phyloP scores from a whole-genome alignment of 352 stramenopile genomes.

The Blastocystis sp. region DNA sequence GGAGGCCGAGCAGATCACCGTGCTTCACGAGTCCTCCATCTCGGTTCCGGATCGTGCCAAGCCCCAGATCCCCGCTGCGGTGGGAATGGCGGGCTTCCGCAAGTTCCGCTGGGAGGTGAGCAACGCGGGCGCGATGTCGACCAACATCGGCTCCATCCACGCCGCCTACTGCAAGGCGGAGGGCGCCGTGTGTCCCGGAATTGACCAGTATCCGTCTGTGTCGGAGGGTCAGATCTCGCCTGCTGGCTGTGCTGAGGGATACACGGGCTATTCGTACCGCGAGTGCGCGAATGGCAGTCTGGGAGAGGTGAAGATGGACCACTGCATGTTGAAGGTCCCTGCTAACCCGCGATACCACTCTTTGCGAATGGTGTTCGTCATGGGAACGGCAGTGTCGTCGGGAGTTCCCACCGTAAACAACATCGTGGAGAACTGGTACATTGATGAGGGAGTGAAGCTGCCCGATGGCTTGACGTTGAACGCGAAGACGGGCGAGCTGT shows the following conservation, averaged over 20 bases:
- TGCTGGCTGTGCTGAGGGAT: not conserved
- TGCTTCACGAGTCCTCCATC: not conserved
- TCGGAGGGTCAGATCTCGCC: constrained; percentile 36
- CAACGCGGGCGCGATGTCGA: not conserved
- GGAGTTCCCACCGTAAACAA: not conserved
- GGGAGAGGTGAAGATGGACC: constrained; percentile 12
- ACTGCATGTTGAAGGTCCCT: not conserved
- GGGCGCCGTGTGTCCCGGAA: not conserved
- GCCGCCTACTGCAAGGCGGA: not conserved
- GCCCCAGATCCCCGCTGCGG: not conserved
- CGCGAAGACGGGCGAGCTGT: not conserved
- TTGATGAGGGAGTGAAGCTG: not conserved
- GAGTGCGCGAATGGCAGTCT: not conserved
- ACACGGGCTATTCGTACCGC: constrained; percentile 3
- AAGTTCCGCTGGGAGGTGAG: not conserved
- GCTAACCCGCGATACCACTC: not conserved
- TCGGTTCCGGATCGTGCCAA: not conserved
- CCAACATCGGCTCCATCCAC: not conserved
- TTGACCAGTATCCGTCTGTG: not conserved
- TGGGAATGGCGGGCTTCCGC: not conserved
- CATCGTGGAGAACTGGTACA: constrained; percentile 1
- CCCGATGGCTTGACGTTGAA: constrained; percentile 13
- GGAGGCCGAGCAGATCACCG: too few relatives aligned
- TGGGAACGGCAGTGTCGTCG: not conserved
- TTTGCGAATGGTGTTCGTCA: not conserved